Conservation (phyloP, 2,329 filamentous ascomycete species). For the Pestalotiopsis sp. region DNA sequence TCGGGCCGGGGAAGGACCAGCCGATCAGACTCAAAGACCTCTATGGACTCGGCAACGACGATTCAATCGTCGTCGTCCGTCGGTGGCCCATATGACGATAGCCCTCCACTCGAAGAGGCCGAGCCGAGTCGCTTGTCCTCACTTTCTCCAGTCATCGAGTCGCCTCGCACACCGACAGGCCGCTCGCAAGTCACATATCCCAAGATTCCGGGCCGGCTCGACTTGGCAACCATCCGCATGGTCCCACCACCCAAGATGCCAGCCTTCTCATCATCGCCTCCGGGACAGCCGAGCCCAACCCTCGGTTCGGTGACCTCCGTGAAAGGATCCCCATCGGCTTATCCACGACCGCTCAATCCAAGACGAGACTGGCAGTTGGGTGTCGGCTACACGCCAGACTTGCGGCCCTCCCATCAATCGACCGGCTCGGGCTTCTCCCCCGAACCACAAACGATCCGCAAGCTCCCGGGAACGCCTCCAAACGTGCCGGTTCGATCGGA, state of each 20-base stretch:
- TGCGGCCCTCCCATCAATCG: conserved; percentile 16
- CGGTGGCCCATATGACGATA: conserved; percentile 30
- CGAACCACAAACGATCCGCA: conserved; percentile 21
- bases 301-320: conserved; percentile 36
- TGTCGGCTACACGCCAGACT: not conserved
- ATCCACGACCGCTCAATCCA: conserved; percentile 28
- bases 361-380: conserved; percentile 14
- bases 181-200: conserved; percentile 36
- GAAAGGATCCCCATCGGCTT: conserved; percentile 24
- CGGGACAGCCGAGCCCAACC: conserved; percentile 46
- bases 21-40: conserved; percentile 31
- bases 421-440: conserved; percentile 30
- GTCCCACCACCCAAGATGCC: conserved; percentile 37
- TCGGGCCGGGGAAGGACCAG: conserved; percentile 22
- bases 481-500: conserved; percentile 14
- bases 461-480: conserved; percentile 24
- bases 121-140: conserved; percentile 31
- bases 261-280: conserved; percentile 34
- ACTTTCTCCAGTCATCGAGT: conserved; percentile 54
- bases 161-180: conserved; percentile 36
- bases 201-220: conserved; percentile 28
- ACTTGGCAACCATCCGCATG: conserved; percentile 30
- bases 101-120: conserved; percentile 34
- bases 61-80: conserved; percentile 34
- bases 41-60: conserved; percentile 40